phyloP scores from a whole-genome alignment of 176 grass and related monocot genomes.

The Cenchrus americanus region DNA sequence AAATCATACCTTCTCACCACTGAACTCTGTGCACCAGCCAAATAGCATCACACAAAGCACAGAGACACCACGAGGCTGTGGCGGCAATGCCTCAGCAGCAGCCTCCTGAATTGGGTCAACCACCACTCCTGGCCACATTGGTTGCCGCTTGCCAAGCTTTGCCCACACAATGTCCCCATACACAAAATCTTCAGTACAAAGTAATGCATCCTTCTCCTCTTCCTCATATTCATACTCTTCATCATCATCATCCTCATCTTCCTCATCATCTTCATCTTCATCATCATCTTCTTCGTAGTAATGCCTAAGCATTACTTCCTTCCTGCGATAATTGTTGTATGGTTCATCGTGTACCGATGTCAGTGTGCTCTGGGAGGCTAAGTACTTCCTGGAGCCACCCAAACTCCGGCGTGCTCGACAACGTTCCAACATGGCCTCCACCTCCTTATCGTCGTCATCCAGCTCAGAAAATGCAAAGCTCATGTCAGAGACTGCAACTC shows the following conservation, averaged over 20 bases:
- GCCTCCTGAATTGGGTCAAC: conserved; percentile 73
- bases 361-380: conserved; percentile 54
- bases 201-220: conserved; percentile 28
- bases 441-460: conserved; percentile 42
- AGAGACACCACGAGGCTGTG: conserved; percentile 43
- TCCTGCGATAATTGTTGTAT: conserved; percentile 22
- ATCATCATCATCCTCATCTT: conserved; percentile 29
- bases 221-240: conserved; percentile 27
- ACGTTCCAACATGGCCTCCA: conserved; percentile 44
- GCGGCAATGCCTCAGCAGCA: conserved; percentile 52
- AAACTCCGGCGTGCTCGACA: conserved; percentile 59
- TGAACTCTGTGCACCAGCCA: conserved; percentile 64
- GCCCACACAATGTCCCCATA: conserved; percentile 92
- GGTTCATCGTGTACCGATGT: conserved; percentile 45
- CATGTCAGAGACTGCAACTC: conserved; percentile 41
- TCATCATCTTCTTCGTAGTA: conserved; percentile 35
- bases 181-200: conserved; percentile 48
- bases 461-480: conserved; percentile 46
- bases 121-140: conserved; percentile 77
- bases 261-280: conserved; percentile 15
- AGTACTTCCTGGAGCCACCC: conserved; percentile 58
- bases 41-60: conserved; percentile 90
- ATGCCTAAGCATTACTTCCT: conserved; percentile 37
- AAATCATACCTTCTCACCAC: conserved; percentile 64
- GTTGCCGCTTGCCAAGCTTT: conserved; percentile 75